Base-by-base conservation (phyloP, 805 yeast genomes). In the Barnettozyma pratensis region DNA sequence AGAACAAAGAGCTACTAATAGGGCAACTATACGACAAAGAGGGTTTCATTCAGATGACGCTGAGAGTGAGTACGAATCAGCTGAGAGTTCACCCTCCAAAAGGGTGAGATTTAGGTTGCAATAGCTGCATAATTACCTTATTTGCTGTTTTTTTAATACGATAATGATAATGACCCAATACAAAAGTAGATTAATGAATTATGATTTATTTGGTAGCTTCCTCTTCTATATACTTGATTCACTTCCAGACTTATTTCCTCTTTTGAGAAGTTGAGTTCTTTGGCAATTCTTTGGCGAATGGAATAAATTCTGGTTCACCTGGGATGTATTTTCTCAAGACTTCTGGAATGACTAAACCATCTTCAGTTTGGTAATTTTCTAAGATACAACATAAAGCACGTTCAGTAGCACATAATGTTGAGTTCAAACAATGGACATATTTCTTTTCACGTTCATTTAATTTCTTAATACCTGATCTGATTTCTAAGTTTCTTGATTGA, bases 291-390 rank as follows among this genome's bases (percentile, higher is more conserved):
- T 85, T 88, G 50, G 79, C 80, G 69, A 72, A 94, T 45, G 97
- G 98, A 61, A 94, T 73, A 71, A 94, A 94, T 68, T 92, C 97
- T 34, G 99, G 99, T 72, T 90, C 96, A 58, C 99, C 99, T 49
- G 99, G 99, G 63, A 94, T 88, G 77, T 85, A 94, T 70, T 81
- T 88, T 77, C 97, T 86, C 69, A 94, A 80, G 38, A 91, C 98
- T 73, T 91, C 96, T 53, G 99, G 99, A 54, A 94, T 80, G 49
- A 81, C 81, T 63, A 92, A 76, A 64, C 99, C 98, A 54, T 90
- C 97, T 66, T 87, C 97, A 51, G 92, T 94, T 77, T 94, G 99
- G 75, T 94, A 94, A 77, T 94, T 94, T 75, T 94, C 99, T 67
- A 94, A 77, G 57, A 94, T 77, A 79, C 99, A 94, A 76, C 99